Evolutionary conservation across 2,329 filamentous ascomycete species (phyloP).

Genomic region (Aspergillus felis): DNA sequence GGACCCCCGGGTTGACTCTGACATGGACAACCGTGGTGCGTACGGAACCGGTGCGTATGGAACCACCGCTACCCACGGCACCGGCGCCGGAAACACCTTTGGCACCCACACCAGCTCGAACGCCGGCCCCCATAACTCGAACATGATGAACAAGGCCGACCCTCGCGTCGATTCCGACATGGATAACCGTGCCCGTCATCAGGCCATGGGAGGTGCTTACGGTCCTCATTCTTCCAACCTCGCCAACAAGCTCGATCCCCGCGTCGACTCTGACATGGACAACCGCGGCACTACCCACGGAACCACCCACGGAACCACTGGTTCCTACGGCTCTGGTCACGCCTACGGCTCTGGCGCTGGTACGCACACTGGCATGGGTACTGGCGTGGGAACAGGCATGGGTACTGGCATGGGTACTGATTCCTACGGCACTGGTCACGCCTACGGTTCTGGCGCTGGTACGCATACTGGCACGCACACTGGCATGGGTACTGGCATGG

Average conservation of each 20-base stretch:
- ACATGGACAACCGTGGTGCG: constrained; percentile 16
- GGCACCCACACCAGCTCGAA: background rate
- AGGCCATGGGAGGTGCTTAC: constrained; percentile 9
- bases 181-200: constrained; percentile 4
- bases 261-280: constrained; percentile 32
- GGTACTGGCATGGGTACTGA: background rate
- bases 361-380: background rate
- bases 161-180: constrained; percentile 16
- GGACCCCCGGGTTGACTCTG: constrained; percentile 45
- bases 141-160: constrained; percentile 37
- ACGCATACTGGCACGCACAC: background rate
- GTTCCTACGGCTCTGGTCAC: constrained; percentile 5
- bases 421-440: constrained; percentile 4
- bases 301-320: constrained; percentile 12
- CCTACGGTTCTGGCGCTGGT: constrained; percentile 12
- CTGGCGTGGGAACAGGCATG: background rate
- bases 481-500: too few species aligned
- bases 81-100: constrained; percentile 10
- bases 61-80: background rate
- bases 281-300: constrained; percentile 15
- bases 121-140: constrained; percentile 14
- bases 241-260: constrained; percentile 51
- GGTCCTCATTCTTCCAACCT: constrained; percentile 44
- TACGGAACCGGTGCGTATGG: background rate
- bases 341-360: constrained; percentile 12